Percentiles rank a stretch among this genome's conserved stretches.
phyloP scores from a whole-genome alignment of 2,329 filamentous ascomycete genomes.

The Aspergillus sp. region DNA sequence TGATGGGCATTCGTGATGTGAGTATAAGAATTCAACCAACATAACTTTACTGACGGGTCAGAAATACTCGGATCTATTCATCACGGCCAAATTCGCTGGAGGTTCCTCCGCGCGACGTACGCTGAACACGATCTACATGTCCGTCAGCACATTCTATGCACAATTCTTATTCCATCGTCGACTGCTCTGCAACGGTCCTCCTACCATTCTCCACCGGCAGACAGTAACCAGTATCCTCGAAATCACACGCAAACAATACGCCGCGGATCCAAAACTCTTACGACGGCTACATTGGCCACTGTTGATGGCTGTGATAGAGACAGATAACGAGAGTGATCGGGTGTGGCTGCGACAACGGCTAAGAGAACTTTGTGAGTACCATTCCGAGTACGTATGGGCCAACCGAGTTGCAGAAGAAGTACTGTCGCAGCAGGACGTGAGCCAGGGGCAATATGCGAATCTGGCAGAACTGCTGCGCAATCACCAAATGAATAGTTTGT shows the following conservation, averaged over 20 bases:
- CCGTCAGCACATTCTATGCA: constrained; percentile 28
- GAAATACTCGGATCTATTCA: constrained; percentile 33
- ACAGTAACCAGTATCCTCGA: constrained; percentile 25
- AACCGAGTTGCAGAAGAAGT: constrained; percentile 24
- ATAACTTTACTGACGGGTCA: constrained; percentile 7
- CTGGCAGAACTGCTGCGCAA: constrained; percentile 22
- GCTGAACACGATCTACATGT: constrained; percentile 31
- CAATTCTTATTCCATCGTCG: constrained; percentile 29
- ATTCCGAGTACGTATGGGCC: constrained; percentile 27
- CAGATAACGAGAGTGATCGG: constrained; percentile 20
- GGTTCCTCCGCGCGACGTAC: constrained; percentile 25
- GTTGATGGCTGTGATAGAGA: constrained; percentile 29
- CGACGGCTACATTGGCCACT: constrained; percentile 31
- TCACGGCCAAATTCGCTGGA: constrained; percentile 28
- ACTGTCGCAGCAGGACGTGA: constrained; percentile 21
- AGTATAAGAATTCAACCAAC: neutral
- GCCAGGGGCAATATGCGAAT: constrained; percentile 18
- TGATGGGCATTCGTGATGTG: constrained; percentile 22
- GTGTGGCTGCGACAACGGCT: constrained; percentile 28
- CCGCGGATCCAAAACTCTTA: constrained; percentile 24
- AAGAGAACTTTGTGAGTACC: constrained; percentile 19
- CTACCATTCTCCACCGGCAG: constrained; percentile 20
- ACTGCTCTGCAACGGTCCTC: constrained; percentile 18
- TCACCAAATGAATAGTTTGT: constrained; percentile 9
- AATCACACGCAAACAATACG: constrained; percentile 27